Evolutionary conservation across 129 eudicot species (phyloP).

Genomic region (Ambrosia trifida): DNA sequence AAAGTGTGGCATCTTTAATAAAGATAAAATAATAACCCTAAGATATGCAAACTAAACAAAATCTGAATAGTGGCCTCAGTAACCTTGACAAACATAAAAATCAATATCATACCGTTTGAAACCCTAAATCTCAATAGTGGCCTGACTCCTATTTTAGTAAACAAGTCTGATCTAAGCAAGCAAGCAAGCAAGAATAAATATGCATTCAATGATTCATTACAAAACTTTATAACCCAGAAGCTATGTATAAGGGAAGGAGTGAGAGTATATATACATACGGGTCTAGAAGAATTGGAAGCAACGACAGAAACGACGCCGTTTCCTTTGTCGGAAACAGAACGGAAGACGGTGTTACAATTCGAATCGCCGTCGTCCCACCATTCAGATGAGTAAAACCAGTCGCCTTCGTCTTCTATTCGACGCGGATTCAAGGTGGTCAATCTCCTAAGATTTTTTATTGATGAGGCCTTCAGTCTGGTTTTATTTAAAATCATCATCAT

Average conservation of each 20-base stretch:
- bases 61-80: neutral
- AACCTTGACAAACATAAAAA: neutral
- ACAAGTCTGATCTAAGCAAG: neutral
- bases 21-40: too few species aligned
- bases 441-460: conserved; percentile 35
- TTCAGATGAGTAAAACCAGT: conserved; percentile 81
- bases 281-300: conserved; percentile 83
- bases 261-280: conserved; percentile 41
- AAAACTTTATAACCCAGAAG: neutral
- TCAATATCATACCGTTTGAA: neutral
- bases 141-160: neutral
- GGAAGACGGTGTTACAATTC: conserved; percentile 54
- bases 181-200: too few species aligned
- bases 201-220: too few species aligned
- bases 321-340: conserved; percentile 60
- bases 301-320: conserved; percentile 85
- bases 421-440: conserved; percentile 40
- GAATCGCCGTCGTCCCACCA: conserved; percentile 70
- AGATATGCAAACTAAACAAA: neutral
- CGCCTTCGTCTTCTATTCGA: conserved; percentile 72
- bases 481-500: conserved; percentile 34
- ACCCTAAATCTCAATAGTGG: neutral
- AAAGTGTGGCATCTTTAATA: too few species aligned
- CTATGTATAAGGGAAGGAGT: neutral
- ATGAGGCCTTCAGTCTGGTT: conserved; percentile 19